phyloP scores from a whole-genome alignment of 1,284 basidiomycete species.

The Dichomitus squalens region DNA sequence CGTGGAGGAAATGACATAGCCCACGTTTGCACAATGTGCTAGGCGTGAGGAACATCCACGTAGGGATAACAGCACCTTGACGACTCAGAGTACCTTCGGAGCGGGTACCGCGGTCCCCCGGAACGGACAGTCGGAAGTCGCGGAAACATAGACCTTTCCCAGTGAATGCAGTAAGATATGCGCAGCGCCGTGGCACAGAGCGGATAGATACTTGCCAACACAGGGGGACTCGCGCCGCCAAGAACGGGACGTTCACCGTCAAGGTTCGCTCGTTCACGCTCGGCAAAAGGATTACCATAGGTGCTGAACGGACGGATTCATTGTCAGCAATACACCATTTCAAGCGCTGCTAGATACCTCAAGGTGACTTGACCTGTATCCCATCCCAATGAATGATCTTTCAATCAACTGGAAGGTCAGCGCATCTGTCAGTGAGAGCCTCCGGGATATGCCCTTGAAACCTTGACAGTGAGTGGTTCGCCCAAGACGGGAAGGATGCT shows the following conservation, averaged over 20 bases:
- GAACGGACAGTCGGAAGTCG: slow-evolving; percentile 16
- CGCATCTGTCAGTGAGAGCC: background rate
- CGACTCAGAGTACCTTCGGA: slow-evolving; percentile 11
- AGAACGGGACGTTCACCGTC: background rate
- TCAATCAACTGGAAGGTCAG: background rate
- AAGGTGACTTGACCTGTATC: background rate
- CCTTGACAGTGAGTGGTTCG: background rate
- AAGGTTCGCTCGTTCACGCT: background rate
- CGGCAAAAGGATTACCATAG: background rate
- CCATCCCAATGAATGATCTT: background rate
- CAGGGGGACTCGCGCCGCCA: slow-evolving; percentile 1
- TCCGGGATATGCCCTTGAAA: background rate
- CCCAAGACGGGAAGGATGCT: slow-evolving; percentile 6
- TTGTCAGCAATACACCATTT: background rate
- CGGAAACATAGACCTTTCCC: slow-evolving; percentile 6
- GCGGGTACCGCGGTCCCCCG: slow-evolving; percentile 20
- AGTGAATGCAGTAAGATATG: background rate
- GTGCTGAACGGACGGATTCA: background rate
- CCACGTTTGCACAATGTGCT: slow-evolving; percentile 15
- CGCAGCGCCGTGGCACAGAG: background rate
- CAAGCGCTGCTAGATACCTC: background rate
- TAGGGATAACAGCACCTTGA: slow-evolving; percentile 2
- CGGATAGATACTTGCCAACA: background rate
- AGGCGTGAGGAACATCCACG: slow-evolving; percentile 7
- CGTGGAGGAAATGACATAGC: background rate